phyloP scores from a whole-genome alignment of 2,329 filamentous ascomycete species.

The Torrubiella hemipterigena region DNA sequence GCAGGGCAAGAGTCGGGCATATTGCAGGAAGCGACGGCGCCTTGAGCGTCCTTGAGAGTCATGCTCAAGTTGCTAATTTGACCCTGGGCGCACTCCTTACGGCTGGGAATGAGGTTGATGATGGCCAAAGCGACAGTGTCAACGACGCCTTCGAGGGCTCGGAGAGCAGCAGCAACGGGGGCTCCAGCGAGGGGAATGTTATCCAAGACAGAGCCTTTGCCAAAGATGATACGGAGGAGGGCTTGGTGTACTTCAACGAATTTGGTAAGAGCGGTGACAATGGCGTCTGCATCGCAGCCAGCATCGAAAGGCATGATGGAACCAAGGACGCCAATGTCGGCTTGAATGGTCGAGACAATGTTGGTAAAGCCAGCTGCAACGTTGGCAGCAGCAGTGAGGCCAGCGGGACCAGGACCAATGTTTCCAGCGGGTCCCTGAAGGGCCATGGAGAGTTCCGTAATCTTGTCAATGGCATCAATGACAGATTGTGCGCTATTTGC shows the following conservation, averaged over 20 bases:
- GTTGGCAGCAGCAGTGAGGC: background rate
- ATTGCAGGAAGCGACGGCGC: background rate
- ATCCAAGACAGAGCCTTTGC: background rate
- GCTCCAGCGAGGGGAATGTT: background rate
- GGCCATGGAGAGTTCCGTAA: background rate
- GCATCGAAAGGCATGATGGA: background rate
- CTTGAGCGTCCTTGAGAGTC: background rate
- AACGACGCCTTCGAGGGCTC: background rate
- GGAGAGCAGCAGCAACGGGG: background rate
- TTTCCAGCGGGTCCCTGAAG: background rate
- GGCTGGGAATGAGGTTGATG: background rate
- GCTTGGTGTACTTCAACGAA: background rate
- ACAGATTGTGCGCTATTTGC: background rate
- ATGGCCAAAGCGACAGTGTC: background rate
- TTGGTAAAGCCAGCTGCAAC: background rate
- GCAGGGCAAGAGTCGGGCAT: background rate
- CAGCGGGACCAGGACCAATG: background rate
- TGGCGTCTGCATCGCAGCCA: background rate
- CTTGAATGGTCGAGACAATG: background rate
- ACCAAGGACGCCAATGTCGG: background rate
- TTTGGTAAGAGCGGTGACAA: background rate
- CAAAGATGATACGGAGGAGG: background rate
- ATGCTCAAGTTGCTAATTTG: background rate
- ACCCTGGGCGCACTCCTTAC: background rate
- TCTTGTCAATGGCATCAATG: constrained; percentile 1